Evolutionary conservation across 805 yeast species (phyloP), one percentile per base, ranked within the genome.

Genomic region (Yamadazyma olivae): DNA sequence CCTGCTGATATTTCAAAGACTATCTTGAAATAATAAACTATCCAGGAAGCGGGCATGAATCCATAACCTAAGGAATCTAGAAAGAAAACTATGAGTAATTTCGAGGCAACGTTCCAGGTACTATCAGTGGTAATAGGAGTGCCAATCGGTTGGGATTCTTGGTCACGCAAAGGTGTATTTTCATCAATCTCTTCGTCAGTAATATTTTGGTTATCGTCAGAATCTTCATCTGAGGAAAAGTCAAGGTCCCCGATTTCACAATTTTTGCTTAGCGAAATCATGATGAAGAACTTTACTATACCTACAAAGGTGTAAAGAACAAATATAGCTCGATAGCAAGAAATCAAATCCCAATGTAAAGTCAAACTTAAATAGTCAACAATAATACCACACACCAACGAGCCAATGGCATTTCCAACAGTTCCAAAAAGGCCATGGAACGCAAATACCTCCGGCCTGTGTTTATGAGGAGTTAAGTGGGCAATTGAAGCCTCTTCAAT

Each of bases 61-160:
- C 96, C 96, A 44, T 78, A 79, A 0, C 95, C 96, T 33, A 89
- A 70, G 1, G 96, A 87, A 57, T 89, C 97, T 20, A 86, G 52
- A 79, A 86, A 85, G 53, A 89, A 90, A 13, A 82, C 70, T 5
- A 72, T 55, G 17, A 81, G 57, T 4, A 83, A 60, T 34, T 71
- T 71, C 16, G 71, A 35, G 4, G 49, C 45, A 5, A 44, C 41
- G 25, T 24, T 35, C 16, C 34, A 19, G 9, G 48, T 41, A 7
- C 42, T 32, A 2, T 35, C 41, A 6, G 30, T 21, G 9, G 20
- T 16, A 27, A 16, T 15, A 8, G 23, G 21, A 12, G 15, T 21
- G 39, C 28, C 16, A 33, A 35, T 26, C 35, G 41, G 8, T 9
- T 20, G 28, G n/a, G n/a, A n/a, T 3, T 27, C 24, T 4, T 37